Base-by-base conservation (phyloP, 2,329 filamentous ascomycete genomes). In the Curvularia sp. region DNA sequence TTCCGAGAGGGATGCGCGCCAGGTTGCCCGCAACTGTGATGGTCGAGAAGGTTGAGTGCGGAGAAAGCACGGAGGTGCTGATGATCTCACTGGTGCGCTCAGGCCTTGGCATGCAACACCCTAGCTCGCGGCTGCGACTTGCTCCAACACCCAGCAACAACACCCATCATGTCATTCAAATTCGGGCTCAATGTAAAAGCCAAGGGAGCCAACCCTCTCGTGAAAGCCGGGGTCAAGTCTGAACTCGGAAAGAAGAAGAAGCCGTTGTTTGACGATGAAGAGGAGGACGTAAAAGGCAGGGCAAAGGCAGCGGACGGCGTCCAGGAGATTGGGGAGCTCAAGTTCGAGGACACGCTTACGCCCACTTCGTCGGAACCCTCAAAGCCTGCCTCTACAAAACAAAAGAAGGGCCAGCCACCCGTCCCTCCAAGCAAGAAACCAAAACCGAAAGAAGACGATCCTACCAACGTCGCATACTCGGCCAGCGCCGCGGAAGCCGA, bases 401-500 rank as follows among this genome's bases (percentile, higher is more conserved):
- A 65, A 53, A 81, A 79, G 53, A 74, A 71, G 74, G 64, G 65
- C 52, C 74, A 68, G 27, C 70, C 66, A 10, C 57, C 70, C 9
- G 67, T 64, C 30, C 74, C 74, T 23, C 76, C 74, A 3, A 71
- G 71, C 6, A 71, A 65, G 75, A 83, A 55, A 77, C 79, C 63
- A 5, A 65, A 67, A 23, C 59, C 66, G 2, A 74, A 68, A 71
- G 69, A 76, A 50, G 68, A 70, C 55, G 71, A 69, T 51, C 74
- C 76, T n/a, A 72, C 72, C 6, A 67, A 64, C 28, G 72, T 77
- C 71, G 88, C 86, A 66, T 89, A 93, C 69, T 82, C 92, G 1
- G 90, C 90, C 3, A 86, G 86, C 67, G 79, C 85, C 1, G 80
- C 89, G 30, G 81, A 86, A 28, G 86, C 89, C 25, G 84, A 86